phyloP scores from a whole-genome alignment of 1,284 basidiomycete genomes.

The Rhodotorula mucilaginosa region DNA sequence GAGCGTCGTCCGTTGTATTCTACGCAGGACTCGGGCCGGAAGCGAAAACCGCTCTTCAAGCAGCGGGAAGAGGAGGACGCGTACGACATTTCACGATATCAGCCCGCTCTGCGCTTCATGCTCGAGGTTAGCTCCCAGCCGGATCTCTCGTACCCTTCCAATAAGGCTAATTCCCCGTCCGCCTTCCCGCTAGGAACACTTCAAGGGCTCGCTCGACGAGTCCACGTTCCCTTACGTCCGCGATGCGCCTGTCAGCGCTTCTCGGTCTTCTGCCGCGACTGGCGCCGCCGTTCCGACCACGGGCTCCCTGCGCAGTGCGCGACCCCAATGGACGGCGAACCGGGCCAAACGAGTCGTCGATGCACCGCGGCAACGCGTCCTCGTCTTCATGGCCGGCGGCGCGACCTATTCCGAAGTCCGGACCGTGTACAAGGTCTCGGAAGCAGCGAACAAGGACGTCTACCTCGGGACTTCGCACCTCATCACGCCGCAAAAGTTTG shows the following conservation, averaged over 20 bases:
- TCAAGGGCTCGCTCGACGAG: conserved; percentile 71
- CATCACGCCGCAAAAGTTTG: conserved; percentile 75
- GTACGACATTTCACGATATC: conserved; percentile 92
- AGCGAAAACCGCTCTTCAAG: conserved; percentile 62
- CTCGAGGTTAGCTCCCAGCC: conserved; percentile 61
- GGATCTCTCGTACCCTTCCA: neutral
- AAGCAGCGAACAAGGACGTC: conserved; percentile 76
- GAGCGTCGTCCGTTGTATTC: conserved; percentile 7
- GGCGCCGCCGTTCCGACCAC: conserved; percentile 50
- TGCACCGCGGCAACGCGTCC: conserved; percentile 65
- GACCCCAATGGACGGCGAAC: conserved; percentile 51
- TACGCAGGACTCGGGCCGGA: conserved; percentile 63
- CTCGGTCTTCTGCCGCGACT: conserved; percentile 41
- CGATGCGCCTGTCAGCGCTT: conserved; percentile 62
- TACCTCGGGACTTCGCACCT: conserved; percentile 91
- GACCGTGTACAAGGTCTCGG: conserved; percentile 66
- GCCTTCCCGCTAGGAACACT: conserved; percentile 67
- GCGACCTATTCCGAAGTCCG: conserved; percentile 95
- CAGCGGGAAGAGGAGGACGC: conserved; percentile 73
- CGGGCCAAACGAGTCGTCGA: conserved; percentile 46
- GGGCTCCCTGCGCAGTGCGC: conserved; percentile 72
- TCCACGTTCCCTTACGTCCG: conserved; percentile 84
- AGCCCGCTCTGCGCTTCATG: conserved; percentile 78
- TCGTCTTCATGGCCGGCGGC: conserved; percentile 92
- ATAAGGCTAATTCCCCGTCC: conserved; percentile 5